phyloP scores from a whole-genome alignment of 179 eudicot species.

The Nepenthes alata region DNA sequence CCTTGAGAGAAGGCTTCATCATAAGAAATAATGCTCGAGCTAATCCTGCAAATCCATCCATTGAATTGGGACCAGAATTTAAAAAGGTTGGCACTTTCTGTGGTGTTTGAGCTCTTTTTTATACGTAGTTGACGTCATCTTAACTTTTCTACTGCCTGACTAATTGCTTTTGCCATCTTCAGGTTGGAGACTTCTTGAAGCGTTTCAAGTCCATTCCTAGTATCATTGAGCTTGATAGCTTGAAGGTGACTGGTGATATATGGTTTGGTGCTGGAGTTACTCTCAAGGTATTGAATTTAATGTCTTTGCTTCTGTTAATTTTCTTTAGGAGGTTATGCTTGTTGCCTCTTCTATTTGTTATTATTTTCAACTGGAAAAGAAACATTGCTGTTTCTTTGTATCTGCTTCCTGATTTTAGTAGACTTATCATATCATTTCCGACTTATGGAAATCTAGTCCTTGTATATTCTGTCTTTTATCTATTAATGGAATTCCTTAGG shows the following conservation, averaged over 20 bases:
- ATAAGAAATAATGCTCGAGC: conserved; percentile 56
- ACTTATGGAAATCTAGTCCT: no score
- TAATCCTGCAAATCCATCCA: conserved; percentile 71
- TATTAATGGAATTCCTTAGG: no score
- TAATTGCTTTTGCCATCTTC: conserved; percentile 1
- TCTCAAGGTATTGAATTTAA: conserved; percentile 50
- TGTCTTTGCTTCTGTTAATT: neutral
- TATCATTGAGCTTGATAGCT: conserved; percentile 75
- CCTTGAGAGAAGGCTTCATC: conserved; percentile 58
- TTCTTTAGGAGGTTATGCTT: neutral
- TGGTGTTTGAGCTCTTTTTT: neutral
- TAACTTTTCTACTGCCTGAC: neutral
- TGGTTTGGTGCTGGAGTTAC: conserved; percentile 72
- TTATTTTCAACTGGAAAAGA: neutral
- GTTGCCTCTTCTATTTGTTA: neutral
- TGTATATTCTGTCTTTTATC: no score
- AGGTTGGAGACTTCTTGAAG: conserved; percentile 79
- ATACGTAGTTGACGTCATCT: conserved; percentile 4
- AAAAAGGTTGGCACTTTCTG: conserved; percentile 49
- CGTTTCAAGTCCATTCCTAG: conserved; percentile 98
- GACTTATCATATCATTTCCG: no score
- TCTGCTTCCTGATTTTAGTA: no score
- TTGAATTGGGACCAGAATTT: conserved; percentile 90
- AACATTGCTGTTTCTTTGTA: neutral
- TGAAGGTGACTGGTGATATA: conserved; percentile 95